These are phyloP conservation scores for Protea cynaroides DNA, from an alignment of 164 flowering plant genomes.

Conservation along the genomic window DNA sequence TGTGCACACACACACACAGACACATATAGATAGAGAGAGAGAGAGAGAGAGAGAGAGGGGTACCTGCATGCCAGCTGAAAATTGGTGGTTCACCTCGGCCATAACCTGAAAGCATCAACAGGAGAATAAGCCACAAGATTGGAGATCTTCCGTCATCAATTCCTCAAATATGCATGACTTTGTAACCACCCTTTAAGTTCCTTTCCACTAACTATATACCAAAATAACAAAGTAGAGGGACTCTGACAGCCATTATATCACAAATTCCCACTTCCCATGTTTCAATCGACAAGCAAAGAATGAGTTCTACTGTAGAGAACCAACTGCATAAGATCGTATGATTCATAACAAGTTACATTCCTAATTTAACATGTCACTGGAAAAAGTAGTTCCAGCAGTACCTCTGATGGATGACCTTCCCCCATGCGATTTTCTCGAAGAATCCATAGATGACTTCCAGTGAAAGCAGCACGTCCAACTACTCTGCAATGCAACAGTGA, in stretches of 20 bases:
- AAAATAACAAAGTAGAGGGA: background rate
- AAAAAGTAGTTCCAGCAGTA: slow-evolving; percentile 13
- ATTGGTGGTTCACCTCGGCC: slow-evolving; percentile 46
- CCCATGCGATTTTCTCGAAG: slow-evolving; percentile 27
- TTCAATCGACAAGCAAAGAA: background rate
- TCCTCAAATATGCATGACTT: no score
- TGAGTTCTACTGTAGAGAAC: background rate
- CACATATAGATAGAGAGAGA: background rate
- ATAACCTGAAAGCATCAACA: slow-evolving; percentile 32
- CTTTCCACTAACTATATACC: no score
- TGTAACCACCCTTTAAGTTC: no score
- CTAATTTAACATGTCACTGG: background rate
- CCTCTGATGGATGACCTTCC: slow-evolving; percentile 45
- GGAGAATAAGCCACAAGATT: slow-evolving; percentile 1
- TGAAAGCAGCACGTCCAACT: slow-evolving; percentile 69
- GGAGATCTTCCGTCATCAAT: no score
- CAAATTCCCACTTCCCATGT: background rate
- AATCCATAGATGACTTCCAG: slow-evolving; percentile 63
- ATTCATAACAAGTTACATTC: no score
- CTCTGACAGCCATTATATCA: background rate
- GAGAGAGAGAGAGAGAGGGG: background rate
- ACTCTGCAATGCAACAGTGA: slow-evolving; percentile 31
- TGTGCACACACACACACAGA: background rate
- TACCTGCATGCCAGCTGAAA: slow-evolving; percentile 87
- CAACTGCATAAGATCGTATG: background rate